phyloP scores from a whole-genome alignment of 306 rosid species.

The Vachellia collinsii region DNA sequence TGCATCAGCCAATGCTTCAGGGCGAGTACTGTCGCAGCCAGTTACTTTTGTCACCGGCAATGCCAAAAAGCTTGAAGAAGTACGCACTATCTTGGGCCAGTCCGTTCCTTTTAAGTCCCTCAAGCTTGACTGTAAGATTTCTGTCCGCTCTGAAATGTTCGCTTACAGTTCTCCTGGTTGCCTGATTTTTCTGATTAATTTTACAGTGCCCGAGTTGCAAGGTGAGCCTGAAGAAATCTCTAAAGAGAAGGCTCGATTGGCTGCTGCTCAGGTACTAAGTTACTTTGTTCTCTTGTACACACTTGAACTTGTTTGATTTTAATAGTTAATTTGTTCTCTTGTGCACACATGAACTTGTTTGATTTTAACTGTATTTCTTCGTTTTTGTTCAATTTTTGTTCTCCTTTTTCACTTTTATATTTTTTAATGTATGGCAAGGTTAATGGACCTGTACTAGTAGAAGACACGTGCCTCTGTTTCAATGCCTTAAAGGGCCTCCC shows the following conservation, averaged over 20 bases:
- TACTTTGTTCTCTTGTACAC: not conserved
- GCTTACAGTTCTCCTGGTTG: not conserved
- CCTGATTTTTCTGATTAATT: slow-evolving; percentile 26
- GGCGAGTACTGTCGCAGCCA: slow-evolving; percentile 73
- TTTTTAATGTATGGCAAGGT: slow-evolving; percentile 53
- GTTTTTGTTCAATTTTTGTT: not conserved
- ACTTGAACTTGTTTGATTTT: slow-evolving; percentile 14
- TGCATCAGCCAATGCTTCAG: slow-evolving; percentile 45
- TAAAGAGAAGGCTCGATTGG: slow-evolving; percentile 93
- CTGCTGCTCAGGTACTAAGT: slow-evolving; percentile 73
- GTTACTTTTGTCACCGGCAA: slow-evolving; percentile 97
- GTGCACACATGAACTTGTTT: not conserved
- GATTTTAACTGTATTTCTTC: slow-evolving; percentile 19
- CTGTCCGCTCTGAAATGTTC: not conserved
- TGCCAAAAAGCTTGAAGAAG: slow-evolving; percentile 99
- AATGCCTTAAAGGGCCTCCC: slow-evolving; percentile 98
- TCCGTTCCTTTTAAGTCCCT: slow-evolving; percentile 87
- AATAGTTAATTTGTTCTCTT: slow-evolving; percentile 7
- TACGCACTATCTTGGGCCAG: slow-evolving; percentile 85
- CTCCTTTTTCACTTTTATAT: not conserved
- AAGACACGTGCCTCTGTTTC: slow-evolving; percentile 98
- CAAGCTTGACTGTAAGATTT: slow-evolving; percentile 74
- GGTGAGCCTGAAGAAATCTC: slow-evolving; percentile 97
- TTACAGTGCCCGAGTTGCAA: slow-evolving; percentile 90
- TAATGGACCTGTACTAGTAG: slow-evolving; percentile 94